Base-by-base conservation (phyloP, 2,329 filamentous ascomycete genomes). In the Epichloe sylvatica region DNA sequence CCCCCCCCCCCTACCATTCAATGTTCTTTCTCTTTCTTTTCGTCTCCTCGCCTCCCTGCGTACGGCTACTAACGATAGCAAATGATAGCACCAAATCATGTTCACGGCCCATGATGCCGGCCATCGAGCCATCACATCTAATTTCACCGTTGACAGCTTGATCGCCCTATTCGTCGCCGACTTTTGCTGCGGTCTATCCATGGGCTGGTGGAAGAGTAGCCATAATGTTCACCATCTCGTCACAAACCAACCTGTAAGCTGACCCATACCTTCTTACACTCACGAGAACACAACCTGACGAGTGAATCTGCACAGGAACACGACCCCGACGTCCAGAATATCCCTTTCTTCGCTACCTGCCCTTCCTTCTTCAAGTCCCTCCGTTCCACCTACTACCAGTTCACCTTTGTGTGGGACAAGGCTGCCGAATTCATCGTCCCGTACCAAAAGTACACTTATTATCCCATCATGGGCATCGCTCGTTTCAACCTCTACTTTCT, bases 401-500 rank as follows among this genome's bases (percentile, higher is more conserved):
- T 79, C 53, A 66, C 74, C 45, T 82, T 84, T 65, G 66, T 71
- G 46, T 86, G 79, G 68, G 81, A 85, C 59, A 69, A 71, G 6
- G 70, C 71, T 15, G 79, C 80, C 43, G 75, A 80, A 54, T 62
- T 81, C 52, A 59, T 81, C 49, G 68, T 86, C 5, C 72, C 70
- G 7, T 77, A 73, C 59, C 83, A 86, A 60, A 68, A 76, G 48
- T 84, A 77, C 64, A 77, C 79, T 0, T 86, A 86, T 68, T 86
- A 86, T 60, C 78, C 81, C 1, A 64, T 83, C 58, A 78, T 86
- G 69, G 70, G 69, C 52, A 69, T 86, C 49, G 83, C 80, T 3
- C 80, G 83, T 52, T 86, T 86, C 75, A 86, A 86, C 60, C 74
- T 86, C 2, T 86, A 85, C 63, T 64, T 80, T 17, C 72, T 85